phyloP scores from a whole-genome alignment of 345 rosid species.

The Salix dunnii region DNA sequence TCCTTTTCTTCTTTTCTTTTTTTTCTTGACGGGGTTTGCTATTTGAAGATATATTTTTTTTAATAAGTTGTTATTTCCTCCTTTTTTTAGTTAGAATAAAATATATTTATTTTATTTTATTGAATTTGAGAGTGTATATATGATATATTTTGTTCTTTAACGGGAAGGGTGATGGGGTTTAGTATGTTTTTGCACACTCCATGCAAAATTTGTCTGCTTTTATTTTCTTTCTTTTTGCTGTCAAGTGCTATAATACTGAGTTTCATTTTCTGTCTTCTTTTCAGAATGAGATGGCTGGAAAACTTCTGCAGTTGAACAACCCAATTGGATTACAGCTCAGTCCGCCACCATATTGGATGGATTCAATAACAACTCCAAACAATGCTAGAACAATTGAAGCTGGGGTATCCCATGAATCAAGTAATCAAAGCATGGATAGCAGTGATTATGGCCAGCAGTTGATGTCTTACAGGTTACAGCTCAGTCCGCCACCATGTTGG shows the following conservation, averaged over 20 bases:
- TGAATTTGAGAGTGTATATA: background rate
- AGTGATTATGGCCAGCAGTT: conserved; percentile 4
- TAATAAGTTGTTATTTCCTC: background rate
- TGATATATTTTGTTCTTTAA: background rate
- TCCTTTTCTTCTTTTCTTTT: background rate
- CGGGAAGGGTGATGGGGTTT: background rate
- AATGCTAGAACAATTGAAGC: background rate
- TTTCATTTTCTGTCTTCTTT: background rate
- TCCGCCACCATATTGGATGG: conserved; percentile 1
- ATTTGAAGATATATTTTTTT: background rate
- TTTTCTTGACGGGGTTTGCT: conserved; percentile 1
- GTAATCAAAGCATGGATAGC: background rate
- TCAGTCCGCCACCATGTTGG: conserved; percentile 3
- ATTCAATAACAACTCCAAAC: background rate
- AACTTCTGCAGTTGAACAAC: conserved; percentile 11
- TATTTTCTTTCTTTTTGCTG: background rate
- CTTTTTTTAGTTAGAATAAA: background rate
- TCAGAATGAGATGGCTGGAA: conserved; percentile 7
- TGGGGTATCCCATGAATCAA: background rate
- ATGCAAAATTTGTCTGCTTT: background rate
- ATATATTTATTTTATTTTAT: background rate
- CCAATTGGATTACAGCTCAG: conserved; percentile 23
- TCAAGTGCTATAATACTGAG: background rate
- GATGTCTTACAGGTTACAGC: conserved; percentile 26
- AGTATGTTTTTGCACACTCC: background rate